Conservation (phyloP, 2,329 filamentous ascomycete genomes). For the Beauveria sp. region DNA sequence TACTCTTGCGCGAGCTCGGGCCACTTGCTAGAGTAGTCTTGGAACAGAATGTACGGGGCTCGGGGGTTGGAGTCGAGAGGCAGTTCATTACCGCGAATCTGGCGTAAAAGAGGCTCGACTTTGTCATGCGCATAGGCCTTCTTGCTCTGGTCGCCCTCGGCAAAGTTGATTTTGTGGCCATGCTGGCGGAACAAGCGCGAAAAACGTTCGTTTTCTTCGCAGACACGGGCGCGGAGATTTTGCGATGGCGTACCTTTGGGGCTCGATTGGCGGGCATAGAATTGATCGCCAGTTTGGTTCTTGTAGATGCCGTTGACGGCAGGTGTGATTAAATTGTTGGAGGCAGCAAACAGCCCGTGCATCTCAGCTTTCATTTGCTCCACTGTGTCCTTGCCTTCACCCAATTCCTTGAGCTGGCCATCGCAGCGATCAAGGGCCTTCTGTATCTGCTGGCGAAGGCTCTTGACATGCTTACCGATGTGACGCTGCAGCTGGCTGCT, state of each 20-base stretch:
- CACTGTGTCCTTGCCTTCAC: slow-evolving; percentile 41
- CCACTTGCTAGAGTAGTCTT: slow-evolving; percentile 46
- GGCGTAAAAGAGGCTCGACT: slow-evolving; percentile 40
- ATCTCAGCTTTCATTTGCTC: slow-evolving; percentile 47
- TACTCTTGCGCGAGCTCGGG: slow-evolving; percentile 44
- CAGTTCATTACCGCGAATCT: slow-evolving; percentile 45
- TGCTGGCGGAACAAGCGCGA: slow-evolving; percentile 40
- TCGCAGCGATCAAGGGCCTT: slow-evolving; percentile 41
- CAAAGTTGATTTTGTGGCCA: slow-evolving; percentile 41
- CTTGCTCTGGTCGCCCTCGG: slow-evolving; percentile 31
- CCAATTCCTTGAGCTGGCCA: slow-evolving; percentile 40
- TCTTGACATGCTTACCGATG: slow-evolving; percentile 44
- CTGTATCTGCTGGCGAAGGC: slow-evolving; percentile 42
- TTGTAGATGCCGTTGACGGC: slow-evolving; percentile 49
- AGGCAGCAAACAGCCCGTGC: slow-evolving; percentile 43
- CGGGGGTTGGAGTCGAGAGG: slow-evolving; percentile 45
- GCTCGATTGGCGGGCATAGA: slow-evolving; percentile 41
- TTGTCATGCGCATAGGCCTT: slow-evolving; percentile 40
- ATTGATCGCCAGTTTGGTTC: slow-evolving; percentile 43
- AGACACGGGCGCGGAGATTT: slow-evolving; percentile 42
- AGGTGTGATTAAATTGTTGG: slow-evolving; percentile 45
- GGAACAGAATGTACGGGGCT: slow-evolving; percentile 46
- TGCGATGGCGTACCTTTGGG: slow-evolving; percentile 43
- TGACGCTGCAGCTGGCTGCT: slow-evolving; percentile 43
- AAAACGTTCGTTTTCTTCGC: slow-evolving; percentile 45